Evolutionary conservation across 139 green algal species (phyloP), one percentile per base, ranked within the genome.

Genomic region (Spirogloea muscicola): DNA sequence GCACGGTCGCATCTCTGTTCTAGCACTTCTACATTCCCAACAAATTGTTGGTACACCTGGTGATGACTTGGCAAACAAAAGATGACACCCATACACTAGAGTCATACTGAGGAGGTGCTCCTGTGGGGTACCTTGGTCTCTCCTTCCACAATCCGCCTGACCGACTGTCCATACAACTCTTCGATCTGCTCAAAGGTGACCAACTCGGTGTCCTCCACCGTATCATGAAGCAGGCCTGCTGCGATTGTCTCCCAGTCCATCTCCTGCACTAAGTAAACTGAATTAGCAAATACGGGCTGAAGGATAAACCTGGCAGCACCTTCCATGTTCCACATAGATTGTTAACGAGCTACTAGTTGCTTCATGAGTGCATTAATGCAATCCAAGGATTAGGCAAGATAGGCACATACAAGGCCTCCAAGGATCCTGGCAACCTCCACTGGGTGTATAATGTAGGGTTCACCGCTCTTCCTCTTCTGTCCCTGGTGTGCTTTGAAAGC

Each of bases 381-480:
- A n/a, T n/a, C n/a, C n/a, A n/a, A n/a, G n/a, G n/a, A n/a, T n/a
- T n/a, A 66, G 58, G 58, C 21, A 66, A 63, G 21, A 66, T 27
- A 74, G 25, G 34, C 25, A 51, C 49, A 43, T 79, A 82, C 74
- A 44, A 82, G 40, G 43, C 91, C 84, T 0, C 84, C 91, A 38
- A 96, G 78, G 36, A 96, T 94, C 34, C 74, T 44, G n/a, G 87
- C 84, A 1, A 96, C 91, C 66, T 92, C 91, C 40, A 96, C 90
- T 29, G 91, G 91, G 71, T 96, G 91, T 0, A 91, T 96, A 61
- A 96, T 91, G 74, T 91, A 96, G 1, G 91, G 88, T 76, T 96
- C 91, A 5, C 91, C 91, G 37, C 75, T 89, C 78, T 94, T 93
- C 27, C 91, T 77, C 41, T 70, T 61, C 84, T 96, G 91, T 13